These are phyloP conservation scores for Thuja plicata DNA, from an alignment of 83 land plant species.

Conservation along the genomic window DNA sequence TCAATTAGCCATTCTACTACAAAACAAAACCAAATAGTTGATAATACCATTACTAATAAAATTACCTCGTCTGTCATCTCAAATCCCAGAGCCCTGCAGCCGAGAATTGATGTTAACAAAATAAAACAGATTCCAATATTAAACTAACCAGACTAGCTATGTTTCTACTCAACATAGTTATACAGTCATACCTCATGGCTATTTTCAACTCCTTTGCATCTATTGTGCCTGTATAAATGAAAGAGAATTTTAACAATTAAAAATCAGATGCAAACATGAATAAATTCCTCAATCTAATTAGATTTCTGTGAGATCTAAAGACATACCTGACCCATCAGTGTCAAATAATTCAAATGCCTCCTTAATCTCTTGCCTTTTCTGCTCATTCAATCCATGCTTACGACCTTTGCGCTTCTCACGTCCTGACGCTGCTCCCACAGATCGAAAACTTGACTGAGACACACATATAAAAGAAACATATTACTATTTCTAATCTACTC, in stretches of 20 bases:
- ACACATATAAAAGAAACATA: background rate
- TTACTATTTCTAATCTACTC: background rate
- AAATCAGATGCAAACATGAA: background rate
- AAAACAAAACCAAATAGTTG: background rate
- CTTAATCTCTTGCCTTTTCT: constrained; percentile 92
- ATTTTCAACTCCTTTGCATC: constrained; percentile 97
- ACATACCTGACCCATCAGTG: constrained; percentile 94
- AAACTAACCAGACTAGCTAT: background rate
- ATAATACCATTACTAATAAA: background rate
- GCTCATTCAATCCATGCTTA: constrained; percentile 73
- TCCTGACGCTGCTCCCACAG: constrained; percentile 51
- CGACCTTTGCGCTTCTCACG: constrained; percentile 77
- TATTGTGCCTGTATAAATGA: constrained; percentile 70
- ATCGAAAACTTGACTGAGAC: constrained; percentile 20
- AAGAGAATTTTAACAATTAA: constrained; percentile 4
- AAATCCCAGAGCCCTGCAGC: constrained; percentile 94
- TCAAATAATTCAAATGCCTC: constrained; percentile 98
- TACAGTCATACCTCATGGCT: constrained; percentile 84
- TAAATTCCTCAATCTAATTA: background rate
- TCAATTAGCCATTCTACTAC: background rate
- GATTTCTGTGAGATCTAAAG: background rate
- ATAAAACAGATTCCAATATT: background rate
- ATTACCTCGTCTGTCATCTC: constrained; percentile 95
- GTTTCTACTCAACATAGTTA: background rate
- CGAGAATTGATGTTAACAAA: background rate